A percentile compares a stretch with the other conserved stretches of the same genome.
Conservation (phyloP, 2,329 filamentous ascomycete species). For the Aspergillus piperis region DNA sequence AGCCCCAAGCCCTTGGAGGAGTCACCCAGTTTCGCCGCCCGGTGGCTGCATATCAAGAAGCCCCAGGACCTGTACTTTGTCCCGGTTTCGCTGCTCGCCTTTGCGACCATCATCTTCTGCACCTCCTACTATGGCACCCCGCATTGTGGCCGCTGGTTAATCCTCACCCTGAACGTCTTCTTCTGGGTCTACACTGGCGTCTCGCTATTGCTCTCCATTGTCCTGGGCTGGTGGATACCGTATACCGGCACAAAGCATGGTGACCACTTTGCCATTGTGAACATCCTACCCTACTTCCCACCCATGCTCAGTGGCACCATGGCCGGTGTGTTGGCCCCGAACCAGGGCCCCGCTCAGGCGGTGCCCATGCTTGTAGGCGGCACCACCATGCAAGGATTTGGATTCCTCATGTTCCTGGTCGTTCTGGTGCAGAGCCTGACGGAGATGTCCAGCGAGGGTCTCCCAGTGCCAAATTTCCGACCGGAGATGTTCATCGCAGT, state of each 20-base stretch:
- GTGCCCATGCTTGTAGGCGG: slow-evolving; percentile 48
- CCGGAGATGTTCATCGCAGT: slow-evolving; percentile 57
- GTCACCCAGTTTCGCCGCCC: neutral
- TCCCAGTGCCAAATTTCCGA: slow-evolving; percentile 46
- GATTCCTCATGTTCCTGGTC: slow-evolving; percentile 47
- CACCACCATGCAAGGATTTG: slow-evolving; percentile 49
- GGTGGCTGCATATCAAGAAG: slow-evolving; percentile 1
- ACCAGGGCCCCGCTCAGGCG: slow-evolving; percentile 35
- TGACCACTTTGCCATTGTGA: slow-evolving; percentile 13
- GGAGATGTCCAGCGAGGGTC: slow-evolving; percentile 43
- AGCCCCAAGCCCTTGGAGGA: neutral
- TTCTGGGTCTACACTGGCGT: slow-evolving; percentile 69
- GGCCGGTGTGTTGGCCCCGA: slow-evolving; percentile 33
- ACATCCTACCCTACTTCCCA: slow-evolving; percentile 19
- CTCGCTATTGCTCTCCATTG: slow-evolving; percentile 13
- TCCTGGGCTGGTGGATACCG: slow-evolving; percentile 7
- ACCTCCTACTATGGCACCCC: slow-evolving; percentile 65
- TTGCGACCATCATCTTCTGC: slow-evolving; percentile 66
- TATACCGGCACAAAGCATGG: slow-evolving; percentile 7
- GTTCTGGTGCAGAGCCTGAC: slow-evolving; percentile 49
- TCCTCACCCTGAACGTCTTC: slow-evolving; percentile 58
- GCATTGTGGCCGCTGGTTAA: slow-evolving; percentile 55
- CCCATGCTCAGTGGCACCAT: slow-evolving; percentile 44
- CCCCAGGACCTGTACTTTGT: slow-evolving; percentile 37
- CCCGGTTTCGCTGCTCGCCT: slow-evolving; percentile 60